Conservation (phyloP, 2,329 filamentous ascomycete genomes). For the Leptosphaerulina australis region DNA sequence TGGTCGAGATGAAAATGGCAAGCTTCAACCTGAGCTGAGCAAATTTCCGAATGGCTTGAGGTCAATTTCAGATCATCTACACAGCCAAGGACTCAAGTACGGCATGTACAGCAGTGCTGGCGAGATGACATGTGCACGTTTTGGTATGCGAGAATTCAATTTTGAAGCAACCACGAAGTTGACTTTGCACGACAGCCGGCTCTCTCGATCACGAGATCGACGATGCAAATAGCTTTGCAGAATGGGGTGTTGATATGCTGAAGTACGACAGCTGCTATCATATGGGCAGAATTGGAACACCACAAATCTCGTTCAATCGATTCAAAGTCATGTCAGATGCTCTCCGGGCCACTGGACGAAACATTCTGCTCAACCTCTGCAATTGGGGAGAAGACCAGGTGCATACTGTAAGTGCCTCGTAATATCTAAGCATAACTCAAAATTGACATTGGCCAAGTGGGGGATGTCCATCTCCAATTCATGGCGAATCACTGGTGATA, state of each 20-base stretch:
- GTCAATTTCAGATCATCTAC: slow-evolving; percentile 53
- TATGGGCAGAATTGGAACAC: slow-evolving; percentile 36
- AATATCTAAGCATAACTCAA: neutral
- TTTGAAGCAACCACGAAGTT: neutral
- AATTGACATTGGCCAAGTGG: slow-evolving; percentile 32
- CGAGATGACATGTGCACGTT: slow-evolving; percentile 60
- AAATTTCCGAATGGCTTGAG: slow-evolving; percentile 66
- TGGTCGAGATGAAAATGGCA: slow-evolving; percentile 52
- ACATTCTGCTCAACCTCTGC: slow-evolving; percentile 41
- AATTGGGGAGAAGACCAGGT: slow-evolving; percentile 46
- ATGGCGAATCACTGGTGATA: slow-evolving; percentile 43
- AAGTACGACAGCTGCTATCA: slow-evolving; percentile 49
- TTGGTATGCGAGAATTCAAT: slow-evolving; percentile 44
- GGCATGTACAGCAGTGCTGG: slow-evolving; percentile 68
- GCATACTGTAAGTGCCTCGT: slow-evolving; percentile 25
- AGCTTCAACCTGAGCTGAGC: slow-evolving; percentile 54
- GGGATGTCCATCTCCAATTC: slow-evolving; percentile 44
- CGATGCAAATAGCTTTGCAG: slow-evolving; percentile 36
- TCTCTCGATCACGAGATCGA: slow-evolving; percentile 35
- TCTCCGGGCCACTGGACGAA: slow-evolving; percentile 29
- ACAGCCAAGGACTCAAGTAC: slow-evolving; percentile 60
- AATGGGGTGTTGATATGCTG: slow-evolving; percentile 46
- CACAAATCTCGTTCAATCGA: slow-evolving; percentile 33
- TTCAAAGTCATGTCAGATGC: slow-evolving; percentile 39
- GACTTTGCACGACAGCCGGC: slow-evolving; percentile 17